These are phyloP conservation scores for Aspergillus puulaauensis DNA, from an alignment of 2,329 filamentous ascomycete species.

Conservation along the genomic window DNA sequence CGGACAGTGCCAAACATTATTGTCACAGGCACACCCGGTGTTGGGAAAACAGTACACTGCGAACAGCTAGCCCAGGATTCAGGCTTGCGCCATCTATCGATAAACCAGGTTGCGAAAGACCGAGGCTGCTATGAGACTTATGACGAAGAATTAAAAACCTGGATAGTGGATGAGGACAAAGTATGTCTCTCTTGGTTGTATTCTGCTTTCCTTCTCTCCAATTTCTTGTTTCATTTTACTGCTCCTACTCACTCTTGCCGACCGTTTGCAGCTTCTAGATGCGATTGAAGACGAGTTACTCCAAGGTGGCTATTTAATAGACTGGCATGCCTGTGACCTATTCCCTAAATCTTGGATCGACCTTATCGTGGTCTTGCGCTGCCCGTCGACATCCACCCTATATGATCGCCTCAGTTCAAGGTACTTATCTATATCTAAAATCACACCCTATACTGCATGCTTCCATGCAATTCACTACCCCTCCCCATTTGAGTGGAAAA, in stretches of 20 bases:
- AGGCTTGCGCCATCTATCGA: constrained; percentile 76
- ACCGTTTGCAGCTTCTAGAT: constrained; percentile 65
- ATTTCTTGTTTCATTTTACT: background rate
- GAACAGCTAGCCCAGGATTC: constrained; percentile 75
- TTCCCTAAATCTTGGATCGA: constrained; percentile 95
- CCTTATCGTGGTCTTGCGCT: constrained; percentile 83
- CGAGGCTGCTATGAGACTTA: constrained; percentile 82
- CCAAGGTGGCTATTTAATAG: constrained; percentile 81
- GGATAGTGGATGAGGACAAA: constrained; percentile 97
- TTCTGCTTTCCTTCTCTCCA: background rate
- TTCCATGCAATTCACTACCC: background rate
- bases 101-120: constrained; percentile 92
- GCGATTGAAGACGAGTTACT: constrained; percentile 79
- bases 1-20: constrained; percentile 75
- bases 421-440: constrained; percentile 40
- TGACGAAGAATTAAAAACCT: constrained; percentile 80
- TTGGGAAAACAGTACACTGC: constrained; percentile 92
- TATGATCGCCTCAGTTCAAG: constrained; percentile 80
- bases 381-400: constrained; percentile 71
- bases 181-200: constrained; percentile 45
- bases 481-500: background rate
- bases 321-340: constrained; percentile 97
- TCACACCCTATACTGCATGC: background rate
- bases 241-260: constrained; percentile 11
- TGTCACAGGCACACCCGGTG: constrained; percentile 90